Conservation (phyloP, 495 filamentous ascomycete genomes). For the Hypoxylon trugodes region DNA sequence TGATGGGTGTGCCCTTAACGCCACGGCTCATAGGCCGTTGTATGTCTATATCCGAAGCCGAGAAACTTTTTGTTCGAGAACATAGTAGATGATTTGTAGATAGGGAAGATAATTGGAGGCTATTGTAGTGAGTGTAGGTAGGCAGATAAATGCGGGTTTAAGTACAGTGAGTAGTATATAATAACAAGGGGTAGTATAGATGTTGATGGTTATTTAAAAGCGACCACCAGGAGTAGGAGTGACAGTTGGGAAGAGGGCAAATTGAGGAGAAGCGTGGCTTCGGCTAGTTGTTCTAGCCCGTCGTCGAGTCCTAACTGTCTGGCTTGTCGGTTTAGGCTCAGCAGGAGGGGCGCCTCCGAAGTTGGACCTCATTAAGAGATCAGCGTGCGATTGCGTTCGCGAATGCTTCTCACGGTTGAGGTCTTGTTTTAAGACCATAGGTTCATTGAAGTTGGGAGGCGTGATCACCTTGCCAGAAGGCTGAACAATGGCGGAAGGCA, state of each 20-base stretch:
- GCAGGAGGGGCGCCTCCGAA: conserved; percentile 13
- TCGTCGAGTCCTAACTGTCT: conserved; percentile 36
- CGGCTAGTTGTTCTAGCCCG: conserved; percentile 44
- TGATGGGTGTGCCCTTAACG: no score
- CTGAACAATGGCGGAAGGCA: background rate
- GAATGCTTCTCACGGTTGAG: conserved; percentile 29
- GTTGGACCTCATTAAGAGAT: conserved; percentile 26
- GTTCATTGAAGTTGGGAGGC: conserved; percentile 1
- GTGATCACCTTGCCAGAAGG: conserved; percentile 8
- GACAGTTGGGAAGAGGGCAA: conserved; percentile 41
- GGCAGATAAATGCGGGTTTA: no score
- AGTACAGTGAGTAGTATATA: no score
- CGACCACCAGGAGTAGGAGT: conserved; percentile 9
- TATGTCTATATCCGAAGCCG: conserved; percentile 24
- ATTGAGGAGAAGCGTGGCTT: conserved; percentile 40
- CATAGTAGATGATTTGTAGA: background rate
- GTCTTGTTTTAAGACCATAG: conserved; percentile 12
- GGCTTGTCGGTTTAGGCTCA: conserved; percentile 20
- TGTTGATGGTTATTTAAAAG: conserved; percentile 9
- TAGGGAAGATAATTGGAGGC: background rate
- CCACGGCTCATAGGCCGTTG: conserved; percentile 11
- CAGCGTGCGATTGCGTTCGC: conserved; percentile 40
- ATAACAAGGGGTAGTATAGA: background rate
- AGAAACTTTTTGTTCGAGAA: conserved; percentile 12
- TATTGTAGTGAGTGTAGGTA: conserved; percentile 18